Base-by-base conservation (phyloP, 306 rosid genomes). In the Arachis hypogaea region DNA sequence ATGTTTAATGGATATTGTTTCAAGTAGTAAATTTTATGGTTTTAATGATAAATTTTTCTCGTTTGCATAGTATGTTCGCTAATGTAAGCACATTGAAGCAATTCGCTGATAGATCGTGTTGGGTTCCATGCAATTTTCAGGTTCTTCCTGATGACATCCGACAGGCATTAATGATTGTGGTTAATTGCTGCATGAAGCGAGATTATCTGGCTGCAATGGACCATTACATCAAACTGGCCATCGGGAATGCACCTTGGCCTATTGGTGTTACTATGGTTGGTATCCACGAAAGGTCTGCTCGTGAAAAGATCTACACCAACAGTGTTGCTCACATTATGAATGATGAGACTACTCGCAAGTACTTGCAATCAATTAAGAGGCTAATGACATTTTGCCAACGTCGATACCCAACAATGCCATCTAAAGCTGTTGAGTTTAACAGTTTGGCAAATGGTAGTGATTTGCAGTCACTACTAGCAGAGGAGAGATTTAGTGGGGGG, bases 181-280 rank as follows among this genome's bases (percentile, higher is more conserved):
- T 94, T 49, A 83, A 90, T 45, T 94, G 96, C 86, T 94, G 99
- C 79, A 80, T 94, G 96, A 82, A 82, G 86, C 87, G 99, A 71
- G 99, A 94, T 86, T 92, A 94, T 78, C 86, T 91, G 61, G 99
- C 99, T 14, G 99, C 95, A 69, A 94, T 94, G 99, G 99, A 94
- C 75, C 99, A 94, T 5, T 94, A 94, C 77, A 94, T 94, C 59
- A 94, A 82, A 84, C 40, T 94, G 85, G 99, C 99, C 42, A 94
- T 94, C 8, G 99, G 99, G 74, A 94, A 94, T 75, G 97, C 99
- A 38, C 99, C 98, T 9, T 94, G 99, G 99, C 99, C 99, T 41
- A 94, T 94, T 81, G 97, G 99, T 74, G 99, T 94, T 47, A 94
- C 99, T 82, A 94, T 94, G 99, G 99, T 94, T 85, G 99, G 99